Evolutionary conservation across 176 grass and related monocot species (phyloP), one percentile per base, ranked within the genome.

Genomic region (Juncus effusus): DNA sequence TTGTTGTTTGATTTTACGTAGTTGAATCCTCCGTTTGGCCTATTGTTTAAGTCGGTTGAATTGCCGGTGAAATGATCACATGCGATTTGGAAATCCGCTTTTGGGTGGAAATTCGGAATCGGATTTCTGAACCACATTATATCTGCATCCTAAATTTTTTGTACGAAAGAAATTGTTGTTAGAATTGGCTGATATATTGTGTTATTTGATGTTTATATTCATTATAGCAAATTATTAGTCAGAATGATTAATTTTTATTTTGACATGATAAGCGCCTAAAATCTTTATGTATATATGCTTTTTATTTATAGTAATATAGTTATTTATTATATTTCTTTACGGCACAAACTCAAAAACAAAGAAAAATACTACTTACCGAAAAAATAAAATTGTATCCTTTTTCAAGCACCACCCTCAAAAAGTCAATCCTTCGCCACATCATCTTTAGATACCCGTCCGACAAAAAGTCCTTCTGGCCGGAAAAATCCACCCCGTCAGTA

Each of bases 331-430:
- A 28, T 28, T 28, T 28, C 19, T 28, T 5, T 54, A 14, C 16
- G 41, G 13, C 38, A 3, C 39, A 57, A 60, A 9, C 3, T 47
- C 19, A 50, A 45, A 36, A 10, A 16, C 10, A 65, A 12, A 37
- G 35, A 52, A 39, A 40, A n/a, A 11, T 12, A 19, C 4, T 42
- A 6, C 16, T 9, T 71, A 86, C 88, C 15, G 78, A 84, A 76
- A 90, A 96, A 39, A 96, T 61, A 76, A 96, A 90, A 79, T 59
- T 90, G 81, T 81, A 90, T 45, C 91, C 91, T 59, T 80, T 85
- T 60, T 87, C 75, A 0, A 96, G 81, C 37, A 96, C 81, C 5
- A 54, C 13, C 6, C 81, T 49, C 35, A 90, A 79, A 63, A 96
- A 75, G 4, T 73, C 69, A 10, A 87, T 76, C 38, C 81, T 63